A percentile compares a stretch with the other conserved stretches of the same genome.
These are phyloP conservation scores for Blastobotrys apis DNA, from an alignment of 1,139 yeast species.

Conservation along the genomic window DNA sequence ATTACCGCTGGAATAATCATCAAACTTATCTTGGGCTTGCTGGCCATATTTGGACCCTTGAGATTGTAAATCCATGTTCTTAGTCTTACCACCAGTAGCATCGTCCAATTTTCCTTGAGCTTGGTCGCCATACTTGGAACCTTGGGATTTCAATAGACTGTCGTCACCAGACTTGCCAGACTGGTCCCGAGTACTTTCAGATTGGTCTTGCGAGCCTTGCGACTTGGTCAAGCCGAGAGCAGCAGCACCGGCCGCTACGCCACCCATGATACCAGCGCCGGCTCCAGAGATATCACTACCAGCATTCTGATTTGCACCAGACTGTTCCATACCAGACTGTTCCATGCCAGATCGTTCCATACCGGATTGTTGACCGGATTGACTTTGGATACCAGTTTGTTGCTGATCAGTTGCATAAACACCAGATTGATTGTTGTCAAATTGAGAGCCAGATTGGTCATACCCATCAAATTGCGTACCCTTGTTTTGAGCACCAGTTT, in stretches of 20 bases:
- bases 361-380: neutral
- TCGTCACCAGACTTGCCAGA: too few species aligned
- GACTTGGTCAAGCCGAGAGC: too few species aligned
- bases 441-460: neutral
- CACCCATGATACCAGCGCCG: neutral
- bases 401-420: neutral
- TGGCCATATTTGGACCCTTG: neutral
- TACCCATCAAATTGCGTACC: neutral
- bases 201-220: too few species aligned
- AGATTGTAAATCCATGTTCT: neutral
- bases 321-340: neutral
- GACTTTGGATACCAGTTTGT: neutral
- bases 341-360: neutral
- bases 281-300: too few species aligned
- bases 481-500: too few species aligned
- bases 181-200: too few species aligned
- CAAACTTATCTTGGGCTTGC: slow-evolving; percentile 1
- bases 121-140: neutral
- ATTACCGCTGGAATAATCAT: neutral
- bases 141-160: neutral
- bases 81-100: slow-evolving; percentile 5
- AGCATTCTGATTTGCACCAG: neutral
- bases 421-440: neutral
- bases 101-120: neutral
- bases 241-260: neutral